phyloP scores from a whole-genome alignment of 148 eudicot genomes.

The Tetragonia tetragonoides region DNA sequence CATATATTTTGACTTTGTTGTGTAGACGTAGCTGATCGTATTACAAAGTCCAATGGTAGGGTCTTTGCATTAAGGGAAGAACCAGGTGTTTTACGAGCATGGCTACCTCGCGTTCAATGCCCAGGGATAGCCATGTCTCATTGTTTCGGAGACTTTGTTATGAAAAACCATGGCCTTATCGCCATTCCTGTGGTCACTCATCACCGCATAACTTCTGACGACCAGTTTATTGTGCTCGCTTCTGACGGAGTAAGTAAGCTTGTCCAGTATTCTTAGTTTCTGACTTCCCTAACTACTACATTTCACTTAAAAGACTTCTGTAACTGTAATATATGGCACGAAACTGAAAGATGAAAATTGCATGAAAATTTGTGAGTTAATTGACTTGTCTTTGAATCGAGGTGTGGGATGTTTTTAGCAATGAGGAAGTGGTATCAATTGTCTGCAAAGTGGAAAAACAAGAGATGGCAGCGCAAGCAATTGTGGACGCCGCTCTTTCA shows the following conservation, averaged over 20 bases:
- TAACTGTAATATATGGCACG: no score
- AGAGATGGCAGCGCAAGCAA: conserved; percentile 28
- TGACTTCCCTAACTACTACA: no score
- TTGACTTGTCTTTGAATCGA: neutral
- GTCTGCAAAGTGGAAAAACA: conserved; percentile 20
- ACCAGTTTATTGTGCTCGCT: conserved; percentile 72
- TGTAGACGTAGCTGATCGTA: conserved; percentile 76
- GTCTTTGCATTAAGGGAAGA: conserved; percentile 76
- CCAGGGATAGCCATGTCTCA: conserved; percentile 98
- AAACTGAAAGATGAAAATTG: no score
- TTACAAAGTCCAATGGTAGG: conserved; percentile 65
- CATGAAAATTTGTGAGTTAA: neutral
- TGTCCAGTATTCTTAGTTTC: neutral
- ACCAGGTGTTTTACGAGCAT: conserved; percentile 75
- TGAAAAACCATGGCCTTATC: conserved; percentile 77
- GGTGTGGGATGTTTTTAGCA: conserved; percentile 37
- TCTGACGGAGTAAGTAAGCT: conserved; percentile 72
- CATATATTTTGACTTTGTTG: neutral
- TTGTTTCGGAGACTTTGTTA: conserved; percentile 80
- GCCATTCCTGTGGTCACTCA: conserved; percentile 73
- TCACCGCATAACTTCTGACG: conserved; percentile 50
- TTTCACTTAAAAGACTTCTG: no score
- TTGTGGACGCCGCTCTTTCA: conserved; percentile 27
- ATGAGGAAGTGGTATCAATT: conserved; percentile 31
- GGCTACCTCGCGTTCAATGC: conserved; percentile 69